Conservation (phyloP, 192 early-diverging fungal genomes). For the Chytriomyces sp. region DNA sequence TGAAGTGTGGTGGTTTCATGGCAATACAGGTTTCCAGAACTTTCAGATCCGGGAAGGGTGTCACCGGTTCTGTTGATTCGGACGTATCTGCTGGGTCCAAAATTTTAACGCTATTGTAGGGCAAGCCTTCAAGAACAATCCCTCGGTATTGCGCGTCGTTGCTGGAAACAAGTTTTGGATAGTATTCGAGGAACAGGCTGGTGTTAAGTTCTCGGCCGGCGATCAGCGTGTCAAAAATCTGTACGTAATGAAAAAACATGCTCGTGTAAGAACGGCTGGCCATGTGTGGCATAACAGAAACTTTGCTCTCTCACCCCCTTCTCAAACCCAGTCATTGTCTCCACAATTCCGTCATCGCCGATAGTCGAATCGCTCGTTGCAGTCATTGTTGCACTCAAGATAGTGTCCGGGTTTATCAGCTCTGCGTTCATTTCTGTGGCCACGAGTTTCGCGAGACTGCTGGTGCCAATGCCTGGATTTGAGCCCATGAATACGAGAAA, state of each 20-base stretch:
- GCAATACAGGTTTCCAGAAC: constrained; percentile 14
- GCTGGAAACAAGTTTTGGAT: constrained; percentile 9
- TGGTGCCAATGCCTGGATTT: constrained; percentile 50
- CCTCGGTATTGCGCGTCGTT: constrained; percentile 42
- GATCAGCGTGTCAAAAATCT: constrained; percentile 30
- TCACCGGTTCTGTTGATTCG: background rate
- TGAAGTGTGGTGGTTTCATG: constrained; percentile 17
- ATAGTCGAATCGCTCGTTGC: background rate
- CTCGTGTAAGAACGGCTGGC: background rate
- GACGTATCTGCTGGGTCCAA: background rate
- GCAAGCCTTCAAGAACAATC: constrained; percentile 46
- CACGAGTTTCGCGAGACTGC: constrained; percentile 43
- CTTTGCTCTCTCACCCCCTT: constrained; percentile 19
- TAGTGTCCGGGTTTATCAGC: constrained; percentile 41
- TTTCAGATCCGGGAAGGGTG: constrained; percentile 23
- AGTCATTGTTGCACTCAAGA: constrained; percentile 7
- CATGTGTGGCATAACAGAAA: constrained; percentile 15
- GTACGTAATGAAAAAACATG: background rate
- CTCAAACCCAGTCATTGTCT: background rate
- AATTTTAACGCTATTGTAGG: constrained; percentile 1
- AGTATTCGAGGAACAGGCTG: constrained; percentile 27
- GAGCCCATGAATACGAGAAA: constrained; percentile 51
- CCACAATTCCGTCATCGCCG: background rate
- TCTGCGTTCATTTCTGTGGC: constrained; percentile 35
- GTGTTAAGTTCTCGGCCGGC: constrained; percentile 33